phyloP scores from a whole-genome alignment of 179 eudicot species.

The Silene noctiflora region DNA sequence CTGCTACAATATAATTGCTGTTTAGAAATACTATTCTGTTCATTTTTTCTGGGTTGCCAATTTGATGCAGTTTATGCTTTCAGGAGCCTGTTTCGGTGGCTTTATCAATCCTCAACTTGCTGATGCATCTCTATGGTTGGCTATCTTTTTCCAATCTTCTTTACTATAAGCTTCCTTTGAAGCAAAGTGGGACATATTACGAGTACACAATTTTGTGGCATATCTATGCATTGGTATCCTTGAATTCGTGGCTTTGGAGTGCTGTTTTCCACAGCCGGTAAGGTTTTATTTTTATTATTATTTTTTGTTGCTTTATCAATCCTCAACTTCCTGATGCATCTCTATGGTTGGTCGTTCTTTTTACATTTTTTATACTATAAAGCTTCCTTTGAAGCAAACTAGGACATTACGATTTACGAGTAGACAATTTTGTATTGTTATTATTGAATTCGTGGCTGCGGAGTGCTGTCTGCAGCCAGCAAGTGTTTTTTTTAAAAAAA shows the following conservation, averaged over 20 bases:
- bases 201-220: slow-evolving; percentile 66
- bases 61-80: slow-evolving; percentile 26
- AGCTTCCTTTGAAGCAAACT: slow-evolving; percentile 55
- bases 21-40: neutral
- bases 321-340: slow-evolving; percentile 79
- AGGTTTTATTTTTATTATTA: slow-evolving; percentile 6
- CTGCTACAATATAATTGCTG: neutral
- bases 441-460: slow-evolving; percentile 79
- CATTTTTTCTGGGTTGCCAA: slow-evolving; percentile 18
- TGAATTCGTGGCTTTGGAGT: slow-evolving; percentile 91
- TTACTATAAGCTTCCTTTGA: slow-evolving; percentile 57
- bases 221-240: slow-evolving; percentile 59
- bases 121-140: slow-evolving; percentile 86
- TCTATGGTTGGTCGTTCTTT: slow-evolving; percentile 79
- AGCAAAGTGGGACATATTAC: slow-evolving; percentile 52
- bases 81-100: slow-evolving; percentile 89
- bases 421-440: slow-evolving; percentile 53
- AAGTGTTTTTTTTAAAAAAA: slow-evolving; percentile 19
- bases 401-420: slow-evolving; percentile 45
- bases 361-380: slow-evolving; percentile 42
- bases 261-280: slow-evolving; percentile 81
- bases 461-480: slow-evolving; percentile 85
- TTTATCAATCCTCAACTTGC: slow-evolving; percentile 71
- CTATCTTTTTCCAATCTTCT: slow-evolving; percentile 54
- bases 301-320: slow-evolving; percentile 52